These are phyloP conservation scores for Lipomyces spencermartinsiae DNA, from an alignment of 805 yeast genomes.

Conservation along the genomic window DNA sequence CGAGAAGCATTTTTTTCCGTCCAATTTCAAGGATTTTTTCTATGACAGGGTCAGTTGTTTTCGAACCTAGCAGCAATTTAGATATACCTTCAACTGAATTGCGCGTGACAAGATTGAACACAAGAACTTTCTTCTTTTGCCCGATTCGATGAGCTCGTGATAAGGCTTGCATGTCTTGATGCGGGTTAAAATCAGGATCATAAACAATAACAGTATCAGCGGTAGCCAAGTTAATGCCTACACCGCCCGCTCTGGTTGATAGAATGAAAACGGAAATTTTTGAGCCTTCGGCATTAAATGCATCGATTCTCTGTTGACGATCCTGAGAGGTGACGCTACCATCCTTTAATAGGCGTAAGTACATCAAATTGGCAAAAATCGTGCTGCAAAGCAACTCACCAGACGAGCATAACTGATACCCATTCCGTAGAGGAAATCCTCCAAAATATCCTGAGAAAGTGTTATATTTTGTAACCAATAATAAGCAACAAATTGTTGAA, in stretches of 20 bases:
- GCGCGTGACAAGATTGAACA: slow-evolving; percentile 52
- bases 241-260: slow-evolving; percentile 92
- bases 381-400: neutral
- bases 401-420: slow-evolving; percentile 18
- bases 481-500: neutral
- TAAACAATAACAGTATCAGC: slow-evolving; percentile 89
- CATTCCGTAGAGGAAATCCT: slow-evolving; percentile 74
- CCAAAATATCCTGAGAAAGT: slow-evolving; percentile 60
- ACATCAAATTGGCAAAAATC: neutral
- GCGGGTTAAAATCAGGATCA: slow-evolving; percentile 97
- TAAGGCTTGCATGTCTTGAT: slow-evolving; percentile 93
- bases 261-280: slow-evolving; percentile 64
- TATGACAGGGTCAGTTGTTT: slow-evolving; percentile 48
- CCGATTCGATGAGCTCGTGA: slow-evolving; percentile 95
- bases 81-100: slow-evolving; percentile 84
- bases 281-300: slow-evolving; percentile 52
- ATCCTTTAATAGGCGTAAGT: slow-evolving; percentile 52
- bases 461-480: slow-evolving; percentile 57
- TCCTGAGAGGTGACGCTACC: slow-evolving; percentile 71
- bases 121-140: slow-evolving; percentile 78
- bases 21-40: slow-evolving; percentile 74
- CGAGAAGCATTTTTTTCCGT: slow-evolving; percentile 88
- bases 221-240: slow-evolving; percentile 82
- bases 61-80: slow-evolving; percentile 52
- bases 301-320: slow-evolving; percentile 66